Evolutionary conservation across 2,329 filamentous ascomycete species (phyloP).

Genomic region (Clarireedia hainanense): DNA sequence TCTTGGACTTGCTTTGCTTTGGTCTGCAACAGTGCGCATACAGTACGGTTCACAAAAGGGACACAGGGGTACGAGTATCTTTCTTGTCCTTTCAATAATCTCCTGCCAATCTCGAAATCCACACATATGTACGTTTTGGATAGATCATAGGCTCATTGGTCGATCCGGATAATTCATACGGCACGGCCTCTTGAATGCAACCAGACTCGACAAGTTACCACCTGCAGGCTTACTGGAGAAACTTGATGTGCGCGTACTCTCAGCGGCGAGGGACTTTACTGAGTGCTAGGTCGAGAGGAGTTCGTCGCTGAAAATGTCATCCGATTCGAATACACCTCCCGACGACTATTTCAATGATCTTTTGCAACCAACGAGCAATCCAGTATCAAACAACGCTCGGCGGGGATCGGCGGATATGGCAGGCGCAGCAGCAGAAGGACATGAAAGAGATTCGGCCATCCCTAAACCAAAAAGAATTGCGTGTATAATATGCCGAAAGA

Average conservation of each 20-base stretch:
- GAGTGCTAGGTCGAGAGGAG: neutral
- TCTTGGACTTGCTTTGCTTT: neutral
- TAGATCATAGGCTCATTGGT: neutral
- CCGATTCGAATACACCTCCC: slow-evolving; percentile 26
- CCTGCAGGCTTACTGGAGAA: neutral
- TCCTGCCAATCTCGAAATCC: neutral
- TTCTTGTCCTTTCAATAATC: neutral
- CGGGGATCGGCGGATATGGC: slow-evolving; percentile 27
- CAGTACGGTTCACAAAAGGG: neutral
- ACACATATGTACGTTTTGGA: neutral
- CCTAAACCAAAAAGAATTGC: slow-evolving; percentile 88
- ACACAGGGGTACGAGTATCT: neutral
- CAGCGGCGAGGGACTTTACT: neutral
- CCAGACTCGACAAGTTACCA: neutral
- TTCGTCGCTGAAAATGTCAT: slow-evolving; percentile 23
- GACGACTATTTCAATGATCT: slow-evolving; percentile 52
- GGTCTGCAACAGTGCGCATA: neutral
- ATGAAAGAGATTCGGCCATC: slow-evolving; percentile 43
- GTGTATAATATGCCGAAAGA: slow-evolving; percentile 86
- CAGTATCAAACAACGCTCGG: slow-evolving; percentile 25
- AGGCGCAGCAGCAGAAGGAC: slow-evolving; percentile 34
- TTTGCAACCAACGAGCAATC: slow-evolving; percentile 32
- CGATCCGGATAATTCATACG: neutral
- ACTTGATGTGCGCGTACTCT: neutral
- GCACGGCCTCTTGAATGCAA: neutral